phyloP scores from a whole-genome alignment of 2,329 filamentous ascomycete species.

The Sporothrix inflata region DNA sequence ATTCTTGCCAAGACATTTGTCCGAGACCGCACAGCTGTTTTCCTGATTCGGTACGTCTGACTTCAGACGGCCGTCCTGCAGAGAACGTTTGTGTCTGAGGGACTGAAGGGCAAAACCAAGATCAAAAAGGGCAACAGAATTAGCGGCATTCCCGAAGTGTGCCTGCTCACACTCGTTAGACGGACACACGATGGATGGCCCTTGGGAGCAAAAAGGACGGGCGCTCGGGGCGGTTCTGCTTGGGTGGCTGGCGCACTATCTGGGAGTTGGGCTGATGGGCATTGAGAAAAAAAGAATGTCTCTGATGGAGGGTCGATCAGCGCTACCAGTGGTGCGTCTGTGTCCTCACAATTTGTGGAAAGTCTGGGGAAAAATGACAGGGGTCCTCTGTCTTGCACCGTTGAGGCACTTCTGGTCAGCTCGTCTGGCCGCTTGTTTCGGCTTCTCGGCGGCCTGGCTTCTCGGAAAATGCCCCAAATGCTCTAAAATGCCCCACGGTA shows the following conservation, averaged over 20 bases:
- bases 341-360: constrained; percentile 15
- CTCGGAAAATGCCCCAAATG: background rate
- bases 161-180: background rate
- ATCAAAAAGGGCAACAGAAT: background rate
- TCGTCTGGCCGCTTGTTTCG: constrained; percentile 8
- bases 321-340: constrained; percentile 16
- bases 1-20: background rate
- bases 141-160: background rate
- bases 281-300: background rate
- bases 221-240: background rate
- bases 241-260: background rate
- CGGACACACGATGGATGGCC: background rate
- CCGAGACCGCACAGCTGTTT: background rate
- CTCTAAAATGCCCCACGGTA: constrained; percentile 11
- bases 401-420: background rate
- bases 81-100: background rate
- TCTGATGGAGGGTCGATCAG: constrained; percentile 25
- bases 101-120: background rate
- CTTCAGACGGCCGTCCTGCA: background rate
- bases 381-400: background rate
- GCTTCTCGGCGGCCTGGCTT: constrained; percentile 17
- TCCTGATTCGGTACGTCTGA: background rate
- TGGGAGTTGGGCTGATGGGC: background rate
- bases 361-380: constrained; percentile 31
- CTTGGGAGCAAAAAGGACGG: background rate